Percentiles rank a stretch among this genome's conserved stretches.
These are phyloP conservation scores for Colletotrichum lentis DNA, from an alignment of 2,329 filamentous ascomycete species.

Conservation along the genomic window DNA sequence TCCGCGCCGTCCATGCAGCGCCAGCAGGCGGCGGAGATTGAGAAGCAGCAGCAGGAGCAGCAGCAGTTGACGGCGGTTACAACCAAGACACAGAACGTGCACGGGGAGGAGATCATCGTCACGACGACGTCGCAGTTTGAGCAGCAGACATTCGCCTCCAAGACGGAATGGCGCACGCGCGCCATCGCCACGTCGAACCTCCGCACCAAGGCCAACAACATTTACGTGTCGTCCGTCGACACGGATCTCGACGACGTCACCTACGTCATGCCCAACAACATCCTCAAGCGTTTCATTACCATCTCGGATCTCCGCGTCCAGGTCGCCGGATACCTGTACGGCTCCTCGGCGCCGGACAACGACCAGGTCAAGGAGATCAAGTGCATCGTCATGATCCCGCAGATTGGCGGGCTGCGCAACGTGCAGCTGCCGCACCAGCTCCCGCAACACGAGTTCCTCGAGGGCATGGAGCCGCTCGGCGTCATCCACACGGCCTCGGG, in stretches of 20 bases:
- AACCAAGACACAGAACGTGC: conserved; percentile 96
- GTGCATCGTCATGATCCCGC: conserved; percentile 96
- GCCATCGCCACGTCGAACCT: conserved; percentile 97
- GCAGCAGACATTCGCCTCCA: conserved; percentile 96
- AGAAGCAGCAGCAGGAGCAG: conserved; percentile 98
- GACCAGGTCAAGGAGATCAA: conserved; percentile 96
- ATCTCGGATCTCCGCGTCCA: conserved; percentile 96
- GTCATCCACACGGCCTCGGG: conserved; percentile 95
- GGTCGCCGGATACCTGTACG: conserved; percentile 95
- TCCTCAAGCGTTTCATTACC: conserved; percentile 97
- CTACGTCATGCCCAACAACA: conserved; percentile 99
- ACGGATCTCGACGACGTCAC: conserved; percentile 90
- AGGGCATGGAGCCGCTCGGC: conserved; percentile 86
- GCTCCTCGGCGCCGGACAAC: conserved; percentile 90
- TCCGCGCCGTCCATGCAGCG: conserved; percentile 97
- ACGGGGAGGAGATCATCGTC: conserved; percentile 97
- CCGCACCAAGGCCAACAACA: conserved; percentile 93
- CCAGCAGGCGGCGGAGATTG: conserved; percentile 97
- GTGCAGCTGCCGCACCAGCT: conserved; percentile 89
- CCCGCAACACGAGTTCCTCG: conserved; percentile 90
- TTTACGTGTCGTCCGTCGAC: conserved; percentile 97
- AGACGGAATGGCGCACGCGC: conserved; percentile 97
- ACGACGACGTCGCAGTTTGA: conserved; percentile 98
- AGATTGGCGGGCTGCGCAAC: conserved; percentile 91
- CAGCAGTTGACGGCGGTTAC: conserved; percentile 96